These are phyloP conservation scores for Metarhizium robertsii DNA, from an alignment of 2,329 filamentous ascomycete genomes.

Conservation along the genomic window DNA sequence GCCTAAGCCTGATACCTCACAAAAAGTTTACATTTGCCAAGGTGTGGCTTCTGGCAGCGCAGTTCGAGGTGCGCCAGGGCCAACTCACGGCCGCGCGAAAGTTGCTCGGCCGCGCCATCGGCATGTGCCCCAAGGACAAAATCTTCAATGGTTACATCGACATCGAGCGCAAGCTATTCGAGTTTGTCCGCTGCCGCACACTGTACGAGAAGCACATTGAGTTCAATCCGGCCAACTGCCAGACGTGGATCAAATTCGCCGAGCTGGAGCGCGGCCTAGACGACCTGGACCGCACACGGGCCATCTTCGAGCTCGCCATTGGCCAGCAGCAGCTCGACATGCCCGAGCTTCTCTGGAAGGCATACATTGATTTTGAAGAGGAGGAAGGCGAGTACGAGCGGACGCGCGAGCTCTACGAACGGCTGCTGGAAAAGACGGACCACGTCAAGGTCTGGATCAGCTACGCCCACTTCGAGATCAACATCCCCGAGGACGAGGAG, in stretches of 20 bases:
- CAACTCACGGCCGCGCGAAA: constrained; percentile 76
- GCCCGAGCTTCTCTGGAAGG: constrained; percentile 96
- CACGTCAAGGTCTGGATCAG: constrained; percentile 99
- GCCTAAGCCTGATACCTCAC: constrained; percentile 80
- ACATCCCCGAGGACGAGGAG: constrained; percentile 60
- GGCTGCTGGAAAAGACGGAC: constrained; percentile 86
- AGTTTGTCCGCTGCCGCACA: constrained; percentile 83
- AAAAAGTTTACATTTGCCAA: constrained; percentile 98
- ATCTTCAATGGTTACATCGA: constrained; percentile 91
- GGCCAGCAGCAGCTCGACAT: constrained; percentile 80
- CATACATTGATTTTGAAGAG: constrained; percentile 98
- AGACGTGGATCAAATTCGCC: constrained; percentile 94
- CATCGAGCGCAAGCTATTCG: constrained; percentile 85
- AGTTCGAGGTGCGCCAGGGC: constrained; percentile 85
- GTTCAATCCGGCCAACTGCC: constrained; percentile 82
- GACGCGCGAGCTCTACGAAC: constrained; percentile 76
- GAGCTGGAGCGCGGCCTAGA: constrained; percentile 87
- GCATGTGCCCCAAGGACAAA: constrained; percentile 93
- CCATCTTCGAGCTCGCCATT: constrained; percentile 87
- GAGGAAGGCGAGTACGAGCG: constrained; percentile 85
- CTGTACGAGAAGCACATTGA: constrained; percentile 91
- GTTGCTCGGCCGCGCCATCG: constrained; percentile 79
- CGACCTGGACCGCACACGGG: constrained; percentile 77
- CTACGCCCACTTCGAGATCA: constrained; percentile 97
- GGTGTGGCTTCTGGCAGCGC: constrained; percentile 86